A percentile compares a stretch with the other conserved stretches of the same genome.
Evolutionary conservation across 345 rosid genomes (phyloP).

Genomic region (Hibiscus tridactylites): DNA sequence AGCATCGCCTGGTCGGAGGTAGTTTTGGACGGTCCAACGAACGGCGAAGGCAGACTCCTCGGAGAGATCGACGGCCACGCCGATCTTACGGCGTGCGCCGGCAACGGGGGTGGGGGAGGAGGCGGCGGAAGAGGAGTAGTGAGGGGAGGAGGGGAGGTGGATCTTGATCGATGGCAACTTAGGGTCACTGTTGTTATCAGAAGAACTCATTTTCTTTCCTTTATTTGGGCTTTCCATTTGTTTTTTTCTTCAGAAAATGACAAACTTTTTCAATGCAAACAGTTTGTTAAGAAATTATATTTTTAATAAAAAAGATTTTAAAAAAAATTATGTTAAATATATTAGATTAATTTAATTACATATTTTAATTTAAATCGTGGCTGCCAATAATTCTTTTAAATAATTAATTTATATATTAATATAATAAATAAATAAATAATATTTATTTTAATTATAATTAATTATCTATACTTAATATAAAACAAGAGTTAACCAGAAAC

Average conservation of each 20-base stretch:
- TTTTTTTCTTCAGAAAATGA: neutral
- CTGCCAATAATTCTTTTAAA: too few species aligned
- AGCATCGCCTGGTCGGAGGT: conserved; percentile 92
- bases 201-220: conserved; percentile 4
- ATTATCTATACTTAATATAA: too few species aligned
- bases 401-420: too few species aligned
- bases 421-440: too few species aligned
- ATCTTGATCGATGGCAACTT: conserved; percentile 70
- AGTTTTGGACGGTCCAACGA: conserved; percentile 82
- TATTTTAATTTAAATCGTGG: too few species aligned
- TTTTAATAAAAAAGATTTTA: neutral
- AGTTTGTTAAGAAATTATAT: neutral
- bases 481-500: too few species aligned
- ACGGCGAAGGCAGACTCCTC: conserved; percentile 83
- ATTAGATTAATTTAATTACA: too few species aligned
- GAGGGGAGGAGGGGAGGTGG: conserved; percentile 53
- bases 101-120: conserved; percentile 47
- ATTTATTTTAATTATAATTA: too few species aligned
- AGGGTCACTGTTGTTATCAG: conserved; percentile 22
- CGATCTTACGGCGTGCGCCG: conserved; percentile 84
- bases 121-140: conserved; percentile 29
- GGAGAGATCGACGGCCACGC: conserved; percentile 94
- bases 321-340: too few species aligned
- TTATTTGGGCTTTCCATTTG: neutral
- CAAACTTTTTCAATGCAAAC: neutral